Evolutionary conservation across 768 basidiomycete species (phyloP).

Genomic region (Lactifluus pinguis): DNA sequence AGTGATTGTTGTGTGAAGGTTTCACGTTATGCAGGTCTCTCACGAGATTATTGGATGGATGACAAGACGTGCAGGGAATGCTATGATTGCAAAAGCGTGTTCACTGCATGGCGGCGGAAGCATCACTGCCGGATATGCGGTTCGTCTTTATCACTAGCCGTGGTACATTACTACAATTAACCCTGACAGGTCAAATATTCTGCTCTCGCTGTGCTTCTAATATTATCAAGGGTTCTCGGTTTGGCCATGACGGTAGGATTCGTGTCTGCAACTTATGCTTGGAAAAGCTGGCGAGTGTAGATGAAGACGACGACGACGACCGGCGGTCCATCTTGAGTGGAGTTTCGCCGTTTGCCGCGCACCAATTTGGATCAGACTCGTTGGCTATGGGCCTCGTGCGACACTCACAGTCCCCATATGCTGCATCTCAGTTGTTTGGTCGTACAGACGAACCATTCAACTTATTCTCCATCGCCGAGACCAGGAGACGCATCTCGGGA

Average conservation of each 20-base stretch:
- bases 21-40: conserved; percentile 47
- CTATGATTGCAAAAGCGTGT: conserved; percentile 90
- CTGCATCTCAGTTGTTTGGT: conserved; percentile 77
- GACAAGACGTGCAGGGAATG: conserved; percentile 94
- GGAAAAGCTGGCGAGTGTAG: conserved; percentile 82
- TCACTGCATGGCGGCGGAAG: conserved; percentile 90
- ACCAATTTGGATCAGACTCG: conserved; percentile 55
- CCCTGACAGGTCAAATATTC: conserved; percentile 80
- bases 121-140: conserved; percentile 98
- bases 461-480: conserved; percentile 76
- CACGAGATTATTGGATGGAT: conserved; percentile 98
- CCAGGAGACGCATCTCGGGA: conserved; percentile 44
- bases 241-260: conserved; percentile 92
- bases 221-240: conserved; percentile 88
- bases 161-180: not conserved
- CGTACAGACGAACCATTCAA: conserved; percentile 71
- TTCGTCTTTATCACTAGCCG: conserved; percentile 26
- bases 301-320: conserved; percentile 87
- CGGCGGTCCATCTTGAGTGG: conserved; percentile 71
- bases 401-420: conserved; percentile 79
- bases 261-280: conserved; percentile 93
- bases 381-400: conserved; percentile 31
- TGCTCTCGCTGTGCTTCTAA: conserved; percentile 96
- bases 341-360: conserved; percentile 63
- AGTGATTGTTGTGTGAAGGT: not conserved